Percentiles rank a stretch among this genome's conserved stretches.
Evolutionary conservation across 345 rosid genomes (phyloP).

Genomic region (Gossypium mustelinum): DNA sequence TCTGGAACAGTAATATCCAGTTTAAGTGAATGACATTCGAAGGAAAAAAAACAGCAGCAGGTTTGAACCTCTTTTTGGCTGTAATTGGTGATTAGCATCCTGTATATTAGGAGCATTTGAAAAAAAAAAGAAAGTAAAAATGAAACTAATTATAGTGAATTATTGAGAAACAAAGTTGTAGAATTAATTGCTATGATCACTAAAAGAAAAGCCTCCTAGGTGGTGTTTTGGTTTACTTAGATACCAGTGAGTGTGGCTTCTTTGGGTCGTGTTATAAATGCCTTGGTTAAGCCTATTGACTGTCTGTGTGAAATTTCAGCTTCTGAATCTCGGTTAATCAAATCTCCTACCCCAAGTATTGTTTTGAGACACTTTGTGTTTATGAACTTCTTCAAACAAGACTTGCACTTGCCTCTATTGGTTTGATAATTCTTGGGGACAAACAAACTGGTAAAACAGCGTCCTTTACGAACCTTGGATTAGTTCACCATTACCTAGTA

Average conservation of each 20-base stretch:
- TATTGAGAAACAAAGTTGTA: not conserved
- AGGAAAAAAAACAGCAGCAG: not conserved
- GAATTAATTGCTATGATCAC: not conserved
- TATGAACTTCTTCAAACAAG: not conserved
- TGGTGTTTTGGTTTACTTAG: not conserved
- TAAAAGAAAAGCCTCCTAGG: not conserved
- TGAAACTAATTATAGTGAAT: not conserved
- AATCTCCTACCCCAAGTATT: not conserved
- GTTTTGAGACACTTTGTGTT: not conserved
- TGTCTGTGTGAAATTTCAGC: not conserved
- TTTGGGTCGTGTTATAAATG: not conserved
- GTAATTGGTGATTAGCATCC: not conserved
- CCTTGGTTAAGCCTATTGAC: not conserved
- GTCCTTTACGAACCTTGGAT: not conserved
- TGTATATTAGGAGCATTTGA: not conserved
- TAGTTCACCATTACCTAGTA: not conserved
- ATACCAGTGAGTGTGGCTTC: not conserved
- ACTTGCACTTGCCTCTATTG: not conserved
- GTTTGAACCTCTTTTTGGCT: not conserved
- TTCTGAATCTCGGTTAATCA: not conserved
- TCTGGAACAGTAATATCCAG: not conserved
- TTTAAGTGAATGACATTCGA: not conserved
- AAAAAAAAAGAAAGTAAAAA: not conserved
- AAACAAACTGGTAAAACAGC: not conserved
- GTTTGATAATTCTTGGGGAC: not conserved